A percentile compares a stretch with the other conserved stretches of the same genome.
Conservation (phyloP, 495 filamentous ascomycete species). For the Penicillium goetzii region DNA sequence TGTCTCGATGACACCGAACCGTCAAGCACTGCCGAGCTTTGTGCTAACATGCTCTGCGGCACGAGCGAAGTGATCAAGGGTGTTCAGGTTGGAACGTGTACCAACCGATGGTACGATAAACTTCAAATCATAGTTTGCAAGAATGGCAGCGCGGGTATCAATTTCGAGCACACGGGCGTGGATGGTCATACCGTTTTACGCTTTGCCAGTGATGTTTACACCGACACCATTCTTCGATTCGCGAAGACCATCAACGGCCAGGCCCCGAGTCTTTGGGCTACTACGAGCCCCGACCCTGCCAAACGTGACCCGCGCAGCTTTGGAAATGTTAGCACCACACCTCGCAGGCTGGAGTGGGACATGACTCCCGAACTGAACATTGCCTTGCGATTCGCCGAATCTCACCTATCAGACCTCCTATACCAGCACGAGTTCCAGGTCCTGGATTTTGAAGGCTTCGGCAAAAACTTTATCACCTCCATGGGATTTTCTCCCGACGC, state of each 20-base stretch:
- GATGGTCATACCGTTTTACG: constrained; percentile 96
- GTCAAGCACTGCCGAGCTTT: constrained; percentile 73
- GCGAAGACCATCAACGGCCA: constrained; percentile 95
- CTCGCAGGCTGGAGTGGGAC: constrained; percentile 97
- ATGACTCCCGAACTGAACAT: constrained; percentile 92
- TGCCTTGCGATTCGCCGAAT: constrained; percentile 93
- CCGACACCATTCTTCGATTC: constrained; percentile 96
- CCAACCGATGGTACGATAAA: constrained; percentile 99
- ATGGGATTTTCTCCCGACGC: constrained; percentile 97
- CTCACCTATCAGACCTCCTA: constrained; percentile 89
- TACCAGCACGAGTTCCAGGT: constrained; percentile 96
- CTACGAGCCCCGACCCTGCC: constrained; percentile 85
- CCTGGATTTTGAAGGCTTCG: constrained; percentile 85
- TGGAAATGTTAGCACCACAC: constrained; percentile 91
- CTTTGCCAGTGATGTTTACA: constrained; percentile 95
- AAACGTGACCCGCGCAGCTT: constrained; percentile 94
- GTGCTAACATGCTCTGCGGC: constrained; percentile 97
- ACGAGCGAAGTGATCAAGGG: constrained; percentile 89
- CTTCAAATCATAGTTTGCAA: constrained; percentile 99
- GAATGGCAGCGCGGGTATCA: constrained; percentile 97
- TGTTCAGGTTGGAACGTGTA: constrained; percentile 95
- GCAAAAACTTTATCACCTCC: constrained; percentile 96
- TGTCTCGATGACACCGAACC: constrained; percentile 94
- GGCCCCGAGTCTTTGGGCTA: constrained; percentile 89
- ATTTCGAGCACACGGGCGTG: constrained; percentile 98